A percentile compares a stretch with the other conserved stretches of the same genome.
phyloP scores from a whole-genome alignment of 2,329 filamentous ascomycete species.

The Diaporthe citrichinensis region DNA sequence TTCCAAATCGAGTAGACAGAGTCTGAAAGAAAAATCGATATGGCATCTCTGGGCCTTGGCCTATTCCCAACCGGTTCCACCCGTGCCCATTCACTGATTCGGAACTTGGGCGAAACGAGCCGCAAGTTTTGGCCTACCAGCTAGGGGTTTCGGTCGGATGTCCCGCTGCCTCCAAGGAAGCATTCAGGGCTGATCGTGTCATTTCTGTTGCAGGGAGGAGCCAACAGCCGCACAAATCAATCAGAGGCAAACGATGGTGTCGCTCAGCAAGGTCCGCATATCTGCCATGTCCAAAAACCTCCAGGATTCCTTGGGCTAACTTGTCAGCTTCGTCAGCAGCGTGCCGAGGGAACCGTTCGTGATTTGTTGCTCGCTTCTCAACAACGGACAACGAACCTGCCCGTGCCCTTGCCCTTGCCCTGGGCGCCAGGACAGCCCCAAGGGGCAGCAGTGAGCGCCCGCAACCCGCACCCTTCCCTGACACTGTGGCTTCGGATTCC shows the following conservation, averaged over 20 bases:
- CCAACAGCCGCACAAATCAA: conserved; percentile 26
- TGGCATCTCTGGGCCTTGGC: conserved; percentile 9
- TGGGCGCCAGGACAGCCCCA: conserved; percentile 19
- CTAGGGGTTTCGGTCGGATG: conserved; percentile 36
- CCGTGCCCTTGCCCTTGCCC: conserved; percentile 23
- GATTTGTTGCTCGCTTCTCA: conserved; percentile 26
- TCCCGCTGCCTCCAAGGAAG: conserved; percentile 1
- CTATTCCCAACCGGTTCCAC: conserved; percentile 30
- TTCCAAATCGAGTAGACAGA: conserved; percentile 34
- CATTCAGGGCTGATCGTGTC: conserved; percentile 16
- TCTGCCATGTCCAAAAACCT: conserved; percentile 14
- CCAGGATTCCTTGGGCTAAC: conserved; percentile 20
- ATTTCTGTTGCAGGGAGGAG: conserved; percentile 11
- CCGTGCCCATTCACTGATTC: conserved; percentile 25
- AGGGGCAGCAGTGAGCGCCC: conserved; percentile 21
- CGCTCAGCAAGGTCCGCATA: background rate
- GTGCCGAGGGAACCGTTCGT: conserved; percentile 13
- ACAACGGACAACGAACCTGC: conserved; percentile 10
- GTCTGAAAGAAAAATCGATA: conserved; percentile 11
- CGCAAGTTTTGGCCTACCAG: conserved; percentile 28
- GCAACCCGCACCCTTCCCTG: conserved; percentile 23
- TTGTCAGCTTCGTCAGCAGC: conserved; percentile 28
- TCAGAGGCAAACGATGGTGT: background rate
- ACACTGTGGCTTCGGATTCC: conserved; percentile 39
- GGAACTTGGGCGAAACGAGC: conserved; percentile 43